Conservation (phyloP, 2,329 filamentous ascomycete species). For the Aureobasidium sp. region DNA sequence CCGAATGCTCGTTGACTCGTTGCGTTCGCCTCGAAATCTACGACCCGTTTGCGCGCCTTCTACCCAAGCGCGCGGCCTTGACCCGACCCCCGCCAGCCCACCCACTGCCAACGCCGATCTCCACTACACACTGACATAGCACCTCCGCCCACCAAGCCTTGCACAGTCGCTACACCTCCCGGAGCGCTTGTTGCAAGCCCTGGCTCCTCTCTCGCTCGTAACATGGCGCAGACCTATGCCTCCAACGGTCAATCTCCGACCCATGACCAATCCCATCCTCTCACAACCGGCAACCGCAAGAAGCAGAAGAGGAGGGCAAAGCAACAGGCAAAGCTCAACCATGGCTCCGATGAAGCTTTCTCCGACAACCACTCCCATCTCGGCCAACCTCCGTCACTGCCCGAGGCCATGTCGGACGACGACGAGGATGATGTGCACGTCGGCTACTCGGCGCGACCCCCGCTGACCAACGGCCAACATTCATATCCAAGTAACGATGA, state of each 20-base stretch:
- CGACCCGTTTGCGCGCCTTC: neutral
- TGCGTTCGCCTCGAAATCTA: neutral
- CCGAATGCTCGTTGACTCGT: conserved; percentile 6
- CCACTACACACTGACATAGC: conserved; percentile 7
- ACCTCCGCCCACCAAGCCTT: neutral
- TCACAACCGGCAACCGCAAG: conserved; percentile 70
- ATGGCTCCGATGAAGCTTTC: conserved; percentile 15
- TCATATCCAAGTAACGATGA: conserved; percentile 1
- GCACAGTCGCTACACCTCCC: neutral
- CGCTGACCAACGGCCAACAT: conserved; percentile 36
- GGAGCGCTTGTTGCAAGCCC: conserved; percentile 16
- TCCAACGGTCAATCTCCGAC: conserved; percentile 17
- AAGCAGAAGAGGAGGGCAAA: conserved; percentile 92
- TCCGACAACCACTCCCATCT: conserved; percentile 25
- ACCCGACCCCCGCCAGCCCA: neutral
- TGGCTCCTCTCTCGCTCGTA: conserved; percentile 18
- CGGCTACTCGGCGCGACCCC: conserved; percentile 21
- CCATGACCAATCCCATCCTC: conserved; percentile 19
- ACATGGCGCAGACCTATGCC: conserved; percentile 24
- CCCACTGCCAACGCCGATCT: conserved; percentile 7
- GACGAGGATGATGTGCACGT: conserved; percentile 34
- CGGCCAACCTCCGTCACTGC: conserved; percentile 23
- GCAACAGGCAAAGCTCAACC: conserved; percentile 54
- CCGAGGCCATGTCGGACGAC: conserved; percentile 40
- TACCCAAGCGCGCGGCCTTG: conserved; percentile 1